Conservation (phyloP, 2,329 filamentous ascomycete genomes). For the Fragosphaeria purpurea region DNA sequence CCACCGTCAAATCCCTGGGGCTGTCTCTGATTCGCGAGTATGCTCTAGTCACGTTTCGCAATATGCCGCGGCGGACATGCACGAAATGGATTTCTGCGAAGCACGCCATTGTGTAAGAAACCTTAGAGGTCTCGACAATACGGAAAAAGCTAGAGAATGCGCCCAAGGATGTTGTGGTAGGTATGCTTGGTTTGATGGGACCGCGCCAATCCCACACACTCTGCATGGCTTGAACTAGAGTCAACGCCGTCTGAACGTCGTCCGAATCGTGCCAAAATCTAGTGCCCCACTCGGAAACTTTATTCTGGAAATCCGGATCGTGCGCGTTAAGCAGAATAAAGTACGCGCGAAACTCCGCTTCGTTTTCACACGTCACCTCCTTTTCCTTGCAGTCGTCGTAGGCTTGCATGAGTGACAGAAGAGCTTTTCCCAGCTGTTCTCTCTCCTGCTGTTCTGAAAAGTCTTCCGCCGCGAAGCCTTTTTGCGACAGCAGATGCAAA, state of each 20-base stretch:
- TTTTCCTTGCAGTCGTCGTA: constrained; percentile 57
- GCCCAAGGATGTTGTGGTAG: constrained; percentile 37
- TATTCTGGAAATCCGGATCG: constrained; percentile 48
- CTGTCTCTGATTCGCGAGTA: constrained; percentile 47
- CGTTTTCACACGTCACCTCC: constrained; percentile 48
- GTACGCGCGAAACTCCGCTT: constrained; percentile 57
- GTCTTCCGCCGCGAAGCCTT: constrained; percentile 45
- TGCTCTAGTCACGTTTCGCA: constrained; percentile 44
- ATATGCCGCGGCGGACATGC: constrained; percentile 46
- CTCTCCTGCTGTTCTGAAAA: constrained; percentile 59
- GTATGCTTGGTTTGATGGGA: constrained; percentile 41
- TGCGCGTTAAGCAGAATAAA: constrained; percentile 52
- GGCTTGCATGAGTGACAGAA: constrained; percentile 54
- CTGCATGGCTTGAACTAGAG: constrained; percentile 50
- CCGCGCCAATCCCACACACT: constrained; percentile 48
- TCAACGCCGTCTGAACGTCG: constrained; percentile 51
- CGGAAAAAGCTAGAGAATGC: constrained; percentile 47
- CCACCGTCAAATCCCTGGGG: constrained; percentile 50
- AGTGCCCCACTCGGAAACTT: constrained; percentile 44
- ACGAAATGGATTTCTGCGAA: constrained; percentile 60
- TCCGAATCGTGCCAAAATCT: constrained; percentile 44
- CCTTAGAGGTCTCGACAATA: constrained; percentile 43
- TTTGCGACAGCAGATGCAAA: constrained; percentile 51
- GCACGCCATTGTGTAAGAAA: constrained; percentile 62
- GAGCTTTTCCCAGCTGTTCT: constrained; percentile 55